These are phyloP conservation scores for Fusarium newnesense DNA, from an alignment of 2,329 filamentous ascomycete genomes.

Conservation along the genomic window DNA sequence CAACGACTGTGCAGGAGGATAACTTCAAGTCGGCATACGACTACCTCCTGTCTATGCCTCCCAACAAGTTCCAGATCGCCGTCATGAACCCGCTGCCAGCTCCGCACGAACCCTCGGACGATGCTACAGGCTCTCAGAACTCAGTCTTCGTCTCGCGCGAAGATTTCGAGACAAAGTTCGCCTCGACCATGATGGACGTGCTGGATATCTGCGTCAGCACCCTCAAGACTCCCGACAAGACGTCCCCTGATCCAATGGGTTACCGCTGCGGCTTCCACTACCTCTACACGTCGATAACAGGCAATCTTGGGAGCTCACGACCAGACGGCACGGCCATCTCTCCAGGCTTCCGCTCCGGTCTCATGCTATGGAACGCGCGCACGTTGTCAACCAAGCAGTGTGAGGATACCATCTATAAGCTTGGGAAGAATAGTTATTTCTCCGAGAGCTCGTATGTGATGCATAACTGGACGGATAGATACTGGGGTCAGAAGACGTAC, in stretches of 20 bases:
- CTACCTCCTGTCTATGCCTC: neutral
- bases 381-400: neutral
- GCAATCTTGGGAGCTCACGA: neutral
- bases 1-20: neutral
- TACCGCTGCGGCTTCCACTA: slow-evolving; percentile 8
- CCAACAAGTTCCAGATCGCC: neutral
- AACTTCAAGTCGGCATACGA: slow-evolving; percentile 2
- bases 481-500: neutral
- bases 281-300: neutral
- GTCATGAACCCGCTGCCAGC: neutral
- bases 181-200: slow-evolving; percentile 7
- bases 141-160: slow-evolving; percentile 5
- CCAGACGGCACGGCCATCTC: neutral
- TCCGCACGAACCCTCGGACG: neutral
- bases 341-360: neutral
- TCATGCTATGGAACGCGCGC: slow-evolving; percentile 4
- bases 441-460: slow-evolving; percentile 14
- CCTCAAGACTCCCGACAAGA: neutral
- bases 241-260: neutral
- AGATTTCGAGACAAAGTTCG: neutral
- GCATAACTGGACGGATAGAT: slow-evolving; percentile 4
- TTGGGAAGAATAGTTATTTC: neutral
- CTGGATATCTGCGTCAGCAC: neutral
- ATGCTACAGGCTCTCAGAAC: slow-evolving; percentile 1
- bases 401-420: neutral